Conservation (phyloP, 2,329 filamentous ascomycete species). For the Rasamsonia emersonii region DNA sequence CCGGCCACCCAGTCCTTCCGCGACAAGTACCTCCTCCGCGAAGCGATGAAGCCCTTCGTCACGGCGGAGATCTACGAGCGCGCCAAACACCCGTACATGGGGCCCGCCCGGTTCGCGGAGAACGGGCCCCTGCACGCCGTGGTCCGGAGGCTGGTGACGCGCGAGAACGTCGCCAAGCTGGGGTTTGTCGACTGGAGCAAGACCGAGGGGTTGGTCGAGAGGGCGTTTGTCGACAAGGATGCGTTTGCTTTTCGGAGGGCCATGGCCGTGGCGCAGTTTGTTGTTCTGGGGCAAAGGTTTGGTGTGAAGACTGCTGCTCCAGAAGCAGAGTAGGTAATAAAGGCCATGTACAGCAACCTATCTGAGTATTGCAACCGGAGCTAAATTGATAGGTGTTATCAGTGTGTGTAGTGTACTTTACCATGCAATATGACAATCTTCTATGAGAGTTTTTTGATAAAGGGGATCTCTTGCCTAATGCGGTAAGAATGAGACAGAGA, state of each 20-base stretch:
- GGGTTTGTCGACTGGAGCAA: conserved; percentile 35
- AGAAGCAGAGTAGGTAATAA: too few relatives aligned
- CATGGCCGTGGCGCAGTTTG: conserved; percentile 35
- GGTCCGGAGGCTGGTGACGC: conserved; percentile 22
- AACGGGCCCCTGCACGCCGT: conserved; percentile 36
- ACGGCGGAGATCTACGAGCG: conserved; percentile 44
- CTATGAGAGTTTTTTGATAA: too few relatives aligned
- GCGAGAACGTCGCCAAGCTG: conserved; percentile 28
- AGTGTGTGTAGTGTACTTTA: too few relatives aligned
- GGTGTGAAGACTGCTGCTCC: conserved; percentile 32
- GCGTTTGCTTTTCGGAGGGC: conserved; percentile 27
- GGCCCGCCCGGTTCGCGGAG: conserved; percentile 33
- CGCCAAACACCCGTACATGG: conserved; percentile 44
- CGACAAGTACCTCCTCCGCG: conserved; percentile 46
- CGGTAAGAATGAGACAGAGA: too few relatives aligned
- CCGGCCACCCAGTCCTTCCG: conserved; percentile 17
- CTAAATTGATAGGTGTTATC: too few relatives aligned
- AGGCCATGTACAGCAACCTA: too few relatives aligned
- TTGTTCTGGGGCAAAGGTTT: conserved; percentile 38
- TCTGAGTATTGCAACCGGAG: too few relatives aligned
- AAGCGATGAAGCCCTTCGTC: conserved; percentile 43
- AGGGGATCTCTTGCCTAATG: too few relatives aligned
- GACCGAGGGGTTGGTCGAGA: conserved; percentile 25
- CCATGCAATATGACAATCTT: too few relatives aligned
- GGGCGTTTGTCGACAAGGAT: conserved; percentile 32